Evolutionary conservation across 768 basidiomycete genomes (phyloP).

Genomic region (Xerocomus spinulosus): DNA sequence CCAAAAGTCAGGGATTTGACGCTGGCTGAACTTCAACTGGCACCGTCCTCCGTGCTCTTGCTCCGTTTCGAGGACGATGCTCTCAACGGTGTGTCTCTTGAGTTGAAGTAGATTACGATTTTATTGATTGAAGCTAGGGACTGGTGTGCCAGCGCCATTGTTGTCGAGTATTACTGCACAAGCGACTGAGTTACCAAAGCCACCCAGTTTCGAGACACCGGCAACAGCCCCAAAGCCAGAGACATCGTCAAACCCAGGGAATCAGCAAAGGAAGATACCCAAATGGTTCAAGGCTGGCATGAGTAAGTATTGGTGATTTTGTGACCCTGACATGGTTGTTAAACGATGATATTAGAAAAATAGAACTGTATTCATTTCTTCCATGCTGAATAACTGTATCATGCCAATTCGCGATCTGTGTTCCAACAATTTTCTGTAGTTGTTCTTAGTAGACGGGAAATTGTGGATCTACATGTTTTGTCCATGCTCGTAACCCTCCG

Average conservation of each 20-base stretch:
- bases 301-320: slow-evolving; percentile 38
- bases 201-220: slow-evolving; percentile 36
- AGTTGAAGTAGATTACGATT: background rate
- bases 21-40: slow-evolving; percentile 65
- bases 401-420: slow-evolving; percentile 3
- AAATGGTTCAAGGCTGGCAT: slow-evolving; percentile 74
- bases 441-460: slow-evolving; percentile 74
- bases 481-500: slow-evolving; percentile 83
- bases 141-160: slow-evolving; percentile 60
- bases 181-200: slow-evolving; percentile 64
- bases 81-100: slow-evolving; percentile 51
- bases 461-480: slow-evolving; percentile 58
- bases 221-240: slow-evolving; percentile 6
- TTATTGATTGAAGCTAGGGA: slow-evolving; percentile 37
- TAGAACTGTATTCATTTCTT: slow-evolving; percentile 33
- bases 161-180: slow-evolving; percentile 48
- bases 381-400: background rate
- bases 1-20: slow-evolving; percentile 62
- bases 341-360: slow-evolving; percentile 17
- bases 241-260: slow-evolving; percentile 7
- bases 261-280: slow-evolving; percentile 53
- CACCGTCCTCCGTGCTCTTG: slow-evolving; percentile 75
- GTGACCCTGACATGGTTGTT: background rate
- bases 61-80: slow-evolving; percentile 70
- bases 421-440: slow-evolving; percentile 1